A percentile compares a stretch with the other conserved stretches of the same genome.
phyloP scores from a whole-genome alignment of 805 yeast species.

The Metschnikowia orientalis region DNA sequence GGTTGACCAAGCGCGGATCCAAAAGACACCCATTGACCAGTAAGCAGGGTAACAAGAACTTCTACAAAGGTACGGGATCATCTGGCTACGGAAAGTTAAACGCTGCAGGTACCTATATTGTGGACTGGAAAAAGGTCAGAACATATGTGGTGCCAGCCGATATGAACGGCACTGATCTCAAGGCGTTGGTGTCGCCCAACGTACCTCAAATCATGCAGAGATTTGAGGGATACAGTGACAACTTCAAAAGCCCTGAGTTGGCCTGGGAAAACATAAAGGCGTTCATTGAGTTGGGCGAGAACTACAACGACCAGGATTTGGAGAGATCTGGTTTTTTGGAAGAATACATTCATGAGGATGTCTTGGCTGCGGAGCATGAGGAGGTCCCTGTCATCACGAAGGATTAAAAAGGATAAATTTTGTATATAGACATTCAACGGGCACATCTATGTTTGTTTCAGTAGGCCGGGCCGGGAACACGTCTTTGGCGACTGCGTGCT shows the following conservation, averaged over 20 bases:
- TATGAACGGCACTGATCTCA: slow-evolving; percentile 39
- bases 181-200: slow-evolving; percentile 74
- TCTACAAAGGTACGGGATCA: slow-evolving; percentile 94
- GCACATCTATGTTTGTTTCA: too few relatives aligned
- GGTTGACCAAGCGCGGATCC: slow-evolving; percentile 70
- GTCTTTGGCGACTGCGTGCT: too few relatives aligned
- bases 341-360: slow-evolving; percentile 31
- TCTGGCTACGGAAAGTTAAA: slow-evolving; percentile 86
- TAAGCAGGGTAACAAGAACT: slow-evolving; percentile 90
- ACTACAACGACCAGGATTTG: slow-evolving; percentile 34
- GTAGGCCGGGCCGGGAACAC: too few relatives aligned
- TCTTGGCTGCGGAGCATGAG: slow-evolving; percentile 14
- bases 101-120: slow-evolving; percentile 64
- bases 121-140: slow-evolving; percentile 82
- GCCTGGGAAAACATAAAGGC: slow-evolving; percentile 70
- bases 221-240: slow-evolving; percentile 65
- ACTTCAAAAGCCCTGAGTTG: slow-evolving; percentile 68
- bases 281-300: slow-evolving; percentile 70
- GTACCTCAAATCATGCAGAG: slow-evolving; percentile 66
- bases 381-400: slow-evolving; percentile 9
- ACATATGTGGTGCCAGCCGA: slow-evolving; percentile 80
- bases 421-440: slow-evolving; percentile 10
- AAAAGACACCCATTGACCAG: slow-evolving; percentile 82
- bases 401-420: slow-evolving; percentile 7
- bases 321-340: slow-evolving; percentile 33